Evolutionary conservation across 225 moss, liverwort and hornwort genomes (phyloP), one percentile per base, ranked within the genome.

Genomic region (Polytrichum commune): DNA sequence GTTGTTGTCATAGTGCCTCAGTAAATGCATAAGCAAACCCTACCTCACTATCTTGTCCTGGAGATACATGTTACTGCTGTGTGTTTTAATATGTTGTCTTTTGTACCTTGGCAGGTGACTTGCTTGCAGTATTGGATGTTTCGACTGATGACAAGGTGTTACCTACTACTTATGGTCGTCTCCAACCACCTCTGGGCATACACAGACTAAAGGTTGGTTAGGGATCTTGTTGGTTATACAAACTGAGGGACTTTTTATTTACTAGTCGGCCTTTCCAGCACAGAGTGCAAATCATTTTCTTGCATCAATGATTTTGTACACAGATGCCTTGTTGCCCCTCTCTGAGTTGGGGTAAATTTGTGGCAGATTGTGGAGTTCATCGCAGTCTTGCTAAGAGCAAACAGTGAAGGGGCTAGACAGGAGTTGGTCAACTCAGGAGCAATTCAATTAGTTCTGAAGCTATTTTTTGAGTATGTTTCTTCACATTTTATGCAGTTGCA

Each of bases 291-390:
- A 46, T 46, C 46, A 3, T 46, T 27, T 38, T 6, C 10, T 13
- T 46, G 46, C 46, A 13, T 46, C 46, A 46, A 58, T 66, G 61
- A 27, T 1, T 69, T 58, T 18, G 4, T 72, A 27, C 54, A 66
- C 10, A 35, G 46, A 10, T 61, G 28, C 18, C 24, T 32, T 29
- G 24, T 65, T 38, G 5, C 0, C 23, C 73, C 73, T 55, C 33
- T 70, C 22, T 64, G 46, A 46, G 46, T 46, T 46, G 46, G 16
- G 54, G 63, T 74, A 77, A 20, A 22, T 60, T 70, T 62, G 72
- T 72, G 73, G 67, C 91, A 98, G 97, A 95, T 95, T 73, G 95
- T 98, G 84, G 97, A 98, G 83, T 98, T 98, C 64, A 98, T 98
- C 64, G 97, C 97, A 66, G 97, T 98, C 60, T 88, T 98, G 61